Conservation (phyloP, 768 basidiomycete species). For the Phlebiopsis flavidoalba region DNA sequence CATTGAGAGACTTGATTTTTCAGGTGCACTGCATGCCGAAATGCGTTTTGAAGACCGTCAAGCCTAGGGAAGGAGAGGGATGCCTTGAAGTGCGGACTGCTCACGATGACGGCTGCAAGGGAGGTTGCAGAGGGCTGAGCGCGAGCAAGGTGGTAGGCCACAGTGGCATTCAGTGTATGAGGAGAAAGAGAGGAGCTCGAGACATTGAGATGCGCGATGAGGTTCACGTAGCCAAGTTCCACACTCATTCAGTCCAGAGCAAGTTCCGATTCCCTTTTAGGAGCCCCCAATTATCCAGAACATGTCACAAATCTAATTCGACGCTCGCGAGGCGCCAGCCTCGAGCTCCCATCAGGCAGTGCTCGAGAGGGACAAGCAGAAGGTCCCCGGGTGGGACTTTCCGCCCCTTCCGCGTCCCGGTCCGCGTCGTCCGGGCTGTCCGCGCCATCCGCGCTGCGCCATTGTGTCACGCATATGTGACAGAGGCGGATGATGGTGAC, state of each 20-base stretch:
- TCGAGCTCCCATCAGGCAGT: too few species aligned
- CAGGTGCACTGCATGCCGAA: conserved; percentile 55
- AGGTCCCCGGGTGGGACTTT: too few species aligned
- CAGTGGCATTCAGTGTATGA: conserved; percentile 45
- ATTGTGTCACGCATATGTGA: too few species aligned
- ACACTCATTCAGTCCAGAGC: background rate
- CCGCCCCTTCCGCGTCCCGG: too few species aligned
- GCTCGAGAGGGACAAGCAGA: too few species aligned
- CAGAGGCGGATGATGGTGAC: too few species aligned
- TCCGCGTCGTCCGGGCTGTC: too few species aligned
- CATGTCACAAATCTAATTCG: too few species aligned
- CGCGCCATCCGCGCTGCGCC: too few species aligned
- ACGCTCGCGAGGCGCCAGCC: too few species aligned
- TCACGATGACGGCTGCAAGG: conserved; percentile 50
- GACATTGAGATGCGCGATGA: conserved; percentile 50
- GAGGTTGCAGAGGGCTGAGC: conserved; percentile 49
- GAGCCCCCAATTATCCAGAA: too few species aligned
- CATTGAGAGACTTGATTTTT: conserved; percentile 39
- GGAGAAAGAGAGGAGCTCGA: conserved; percentile 39
- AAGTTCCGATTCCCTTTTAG: too few species aligned
- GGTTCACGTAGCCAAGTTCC: conserved; percentile 34
- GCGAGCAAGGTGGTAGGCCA: conserved; percentile 54
- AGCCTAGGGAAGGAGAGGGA: conserved; percentile 40
- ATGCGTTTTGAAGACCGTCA: conserved; percentile 46
- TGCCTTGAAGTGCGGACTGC: conserved; percentile 50